Base-by-base conservation (phyloP, 331 rosid genomes). In the Quercus phellos region DNA sequence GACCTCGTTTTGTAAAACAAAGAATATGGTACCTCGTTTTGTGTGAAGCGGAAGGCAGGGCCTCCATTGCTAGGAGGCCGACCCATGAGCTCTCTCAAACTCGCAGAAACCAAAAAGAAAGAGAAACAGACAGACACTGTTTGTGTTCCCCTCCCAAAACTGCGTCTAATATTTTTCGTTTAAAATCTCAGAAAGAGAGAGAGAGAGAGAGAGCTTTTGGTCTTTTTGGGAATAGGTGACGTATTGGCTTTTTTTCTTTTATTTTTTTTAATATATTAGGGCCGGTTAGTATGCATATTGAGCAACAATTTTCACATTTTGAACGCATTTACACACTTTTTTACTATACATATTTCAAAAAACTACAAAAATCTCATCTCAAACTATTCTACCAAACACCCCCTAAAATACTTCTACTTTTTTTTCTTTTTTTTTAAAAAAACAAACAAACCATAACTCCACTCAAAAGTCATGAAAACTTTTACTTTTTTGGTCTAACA, bases 361-460 rank as follows among this genome's bases (percentile, higher is more conserved):
- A 24, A 24, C 1, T 24, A 24, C 26, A 24, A 24, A 24, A 24
- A 24, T 24, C 26, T 24, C 26, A 24, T 24, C 26, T 24, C 1
- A 24, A 24, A 24, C 26, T 24, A 24, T 0, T 24, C 26, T 24
- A 24, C 26, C 26, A 24, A 24, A 24, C 26, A 24, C 26, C 1
- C 26, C 26, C 9, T 34, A 34, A 34, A 6, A 34, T 34, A 5
- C 38, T 1, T 34, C 5, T 32, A 0, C 0, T 4, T 32, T 6
- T 7, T 35, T 2, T 0, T 1, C 0, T 35, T 7, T 7, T 7
- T 7, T 2, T 0, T 38, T 7, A 1, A 1, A 1, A 0, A 34
- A 6, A 34, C 8, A 34, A 7, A 7, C 0, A 0, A 7, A 1
- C 0, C 0, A 35, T 0, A 1, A 0, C 2, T 0, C 0, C 0